Evolutionary conservation across 208 protist species (phyloP), one percentile per base, ranked within the genome.

Genomic region (Trypanosoma lewisi): DNA sequence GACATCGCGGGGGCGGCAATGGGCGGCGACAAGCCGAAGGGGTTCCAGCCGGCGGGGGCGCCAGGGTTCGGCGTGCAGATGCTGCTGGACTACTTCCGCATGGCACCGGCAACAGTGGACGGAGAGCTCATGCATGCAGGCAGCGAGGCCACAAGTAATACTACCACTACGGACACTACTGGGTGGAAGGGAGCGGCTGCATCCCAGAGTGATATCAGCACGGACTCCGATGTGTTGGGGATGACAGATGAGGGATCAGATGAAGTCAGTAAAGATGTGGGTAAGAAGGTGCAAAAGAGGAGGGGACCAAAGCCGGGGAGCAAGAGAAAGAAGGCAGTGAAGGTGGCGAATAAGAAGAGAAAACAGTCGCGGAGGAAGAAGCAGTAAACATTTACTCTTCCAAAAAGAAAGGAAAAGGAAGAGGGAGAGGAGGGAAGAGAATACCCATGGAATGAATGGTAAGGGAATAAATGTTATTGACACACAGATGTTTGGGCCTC

Each of bases 31-130:
- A 89, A 82, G 60, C 75, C 77, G n/a, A 78, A 80, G 53, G 82
- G 76, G 33, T 81, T 75, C 55, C 58, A 85, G 30, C 87, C 86
- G 11, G 81, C 83, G 14, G 87, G 85, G 16, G 86, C 81, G 19
- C 83, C 84, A 12, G 89, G 89, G 30, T 95, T 82, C 62, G 89
- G 89, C 8, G 89, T 95, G 30, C 79, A 92, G 72, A 68, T 93
- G 30, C 73, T 95, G 2, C 64, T 91, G 30, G 86, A 95, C 65
- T 89, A 78, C 72, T 65, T 91, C 21, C 78, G 83, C 33, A 14
- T 47, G 42, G 4, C 42, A 19, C 42, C 16, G 42, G 17, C 50
- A 53, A 23, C 52, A 39, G 28, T 34, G 23, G n/a, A 63, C 11
- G 19, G 19, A 36, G 6, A 23, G 28, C 2, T 27, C 25, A 52